Percentiles rank a stretch among this genome's conserved stretches.
Evolutionary conservation across 805 yeast species (phyloP).

Genomic region (Lipomyces spencermartinsiae): DNA sequence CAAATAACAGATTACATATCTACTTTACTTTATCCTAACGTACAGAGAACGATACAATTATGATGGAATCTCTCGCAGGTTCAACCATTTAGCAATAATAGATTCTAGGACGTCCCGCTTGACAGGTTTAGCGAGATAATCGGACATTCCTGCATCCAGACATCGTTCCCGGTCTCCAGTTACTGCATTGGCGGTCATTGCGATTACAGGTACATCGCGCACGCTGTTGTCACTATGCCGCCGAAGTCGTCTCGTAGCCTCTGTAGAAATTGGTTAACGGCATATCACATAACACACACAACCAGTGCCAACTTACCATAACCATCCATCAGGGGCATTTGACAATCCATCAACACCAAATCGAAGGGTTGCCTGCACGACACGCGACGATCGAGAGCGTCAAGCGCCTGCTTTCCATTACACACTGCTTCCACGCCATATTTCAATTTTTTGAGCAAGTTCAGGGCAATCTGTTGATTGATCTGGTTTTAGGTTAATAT

Average conservation of each 20-base stretch:
- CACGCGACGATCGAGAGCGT: constrained; percentile 26
- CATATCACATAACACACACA: background rate
- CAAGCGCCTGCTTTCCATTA: constrained; percentile 37
- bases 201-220: constrained; percentile 54
- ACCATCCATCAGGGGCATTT: constrained; percentile 40
- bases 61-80: background rate
- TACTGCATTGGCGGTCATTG: constrained; percentile 81
- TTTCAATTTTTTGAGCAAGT: constrained; percentile 27
- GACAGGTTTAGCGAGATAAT: constrained; percentile 70
- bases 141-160: constrained; percentile 77
- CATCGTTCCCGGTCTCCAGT: constrained; percentile 78
- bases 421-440: constrained; percentile 36
- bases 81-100: constrained; percentile 28
- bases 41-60: background rate
- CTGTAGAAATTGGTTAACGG: constrained; percentile 8
- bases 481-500: constrained; percentile 16
- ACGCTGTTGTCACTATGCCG: constrained; percentile 18
- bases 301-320: constrained; percentile 23
- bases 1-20: background rate
- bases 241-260: constrained; percentile 33
- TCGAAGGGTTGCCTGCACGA: constrained; percentile 23
- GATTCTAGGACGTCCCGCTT: constrained; percentile 23
- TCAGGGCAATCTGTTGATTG: constrained; percentile 37
- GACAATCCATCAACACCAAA: constrained; percentile 38
- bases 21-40: background rate